Base-by-base conservation (phyloP, 805 yeast species). In the Brettanomyces nanus region DNA sequence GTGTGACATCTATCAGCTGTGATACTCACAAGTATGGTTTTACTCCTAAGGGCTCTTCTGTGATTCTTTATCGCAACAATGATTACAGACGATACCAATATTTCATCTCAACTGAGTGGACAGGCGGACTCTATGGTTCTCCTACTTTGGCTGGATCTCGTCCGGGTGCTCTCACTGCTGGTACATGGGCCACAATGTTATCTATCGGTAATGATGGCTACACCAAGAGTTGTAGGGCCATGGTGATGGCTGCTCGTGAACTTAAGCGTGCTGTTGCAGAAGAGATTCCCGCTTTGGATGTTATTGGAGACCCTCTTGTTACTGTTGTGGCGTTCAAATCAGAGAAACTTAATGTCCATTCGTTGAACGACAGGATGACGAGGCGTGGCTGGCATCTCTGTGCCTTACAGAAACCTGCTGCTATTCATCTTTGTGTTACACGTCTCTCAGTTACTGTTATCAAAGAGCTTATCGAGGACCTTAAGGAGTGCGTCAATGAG, bases 1-100 rank as follows among this genome's bases (percentile, higher is more conserved):
- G 92, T 23, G 97, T 92, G n/a, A 92, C 97, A 1, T 87, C 97
- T 3, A 90, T 90, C 41, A 85, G 95, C n/a, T 92, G 97, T 62
- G 98, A 90, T 58, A 90, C 98, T n/a, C 98, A 90, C 67, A 90
- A 90, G 60, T 90, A 90, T 54, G 98, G 97, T 1, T 92, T 90
- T 68, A 97, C 97, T 6, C 98, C 98, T 28, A 90, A 90, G 61
- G 98, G 98, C 7, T 81, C 95, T 0, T 85, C 95, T 1, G 72
- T 90, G 19, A 82, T 92, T 49, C 81, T 92, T 95, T 92, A 92
- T 60, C 73, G 97, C 33, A 62, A 70, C 43, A 50, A 71, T 0
- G 69, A 73, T 41, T 69, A 86, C 40, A 70, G 98, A 41, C 71
- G 72, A 46, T 71, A 80, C 51, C 98, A 92, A 62, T 90, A 92